These are phyloP conservation scores for Blastobotrys buckinghamii DNA, from an alignment of 1,139 yeast genomes.

Conservation along the genomic window DNA sequence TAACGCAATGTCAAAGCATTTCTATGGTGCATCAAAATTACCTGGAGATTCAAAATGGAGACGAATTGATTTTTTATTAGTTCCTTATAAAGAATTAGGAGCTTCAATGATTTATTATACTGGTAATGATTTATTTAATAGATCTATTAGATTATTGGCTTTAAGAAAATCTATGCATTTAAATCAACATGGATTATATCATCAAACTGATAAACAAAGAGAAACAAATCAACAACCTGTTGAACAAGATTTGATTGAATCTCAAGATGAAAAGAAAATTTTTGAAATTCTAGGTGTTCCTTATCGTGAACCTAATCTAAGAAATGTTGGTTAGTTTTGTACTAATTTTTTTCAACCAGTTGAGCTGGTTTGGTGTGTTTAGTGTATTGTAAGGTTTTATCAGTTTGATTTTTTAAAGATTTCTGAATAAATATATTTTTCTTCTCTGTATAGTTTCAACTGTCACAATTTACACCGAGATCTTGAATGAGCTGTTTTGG, in stretches of 20 bases:
- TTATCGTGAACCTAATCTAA: conserved; percentile 39
- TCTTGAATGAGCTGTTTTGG: conserved; percentile 32
- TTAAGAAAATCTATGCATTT: conserved; percentile 39
- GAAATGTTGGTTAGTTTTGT: conserved; percentile 30
- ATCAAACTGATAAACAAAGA: background rate
- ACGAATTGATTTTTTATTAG: conserved; percentile 47
- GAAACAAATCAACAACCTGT: conserved; percentile 1
- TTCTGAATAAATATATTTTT: too few species aligned
- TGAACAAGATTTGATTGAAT: conserved; percentile 35
- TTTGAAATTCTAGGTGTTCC: conserved; percentile 41
- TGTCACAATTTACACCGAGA: too few species aligned
- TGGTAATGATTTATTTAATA: conserved; percentile 50
- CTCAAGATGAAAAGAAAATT: conserved; percentile 42
- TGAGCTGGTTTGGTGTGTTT: conserved; percentile 42
- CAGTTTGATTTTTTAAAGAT: conserved; percentile 65
- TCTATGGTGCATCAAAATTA: conserved; percentile 31
- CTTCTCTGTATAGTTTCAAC: too few species aligned
- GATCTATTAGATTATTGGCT: conserved; percentile 44
- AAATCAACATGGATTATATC: conserved; percentile 44
- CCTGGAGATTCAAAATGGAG: conserved; percentile 35
- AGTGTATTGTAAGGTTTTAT: conserved; percentile 57
- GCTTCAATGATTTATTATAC: conserved; percentile 50
- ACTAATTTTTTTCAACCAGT: too few species aligned
- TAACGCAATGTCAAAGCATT: conserved; percentile 19
- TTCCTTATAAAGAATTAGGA: conserved; percentile 46